These are phyloP conservation scores for Metarhizium humberi DNA, from an alignment of 2,329 filamentous ascomycete genomes.

Conservation along the genomic window DNA sequence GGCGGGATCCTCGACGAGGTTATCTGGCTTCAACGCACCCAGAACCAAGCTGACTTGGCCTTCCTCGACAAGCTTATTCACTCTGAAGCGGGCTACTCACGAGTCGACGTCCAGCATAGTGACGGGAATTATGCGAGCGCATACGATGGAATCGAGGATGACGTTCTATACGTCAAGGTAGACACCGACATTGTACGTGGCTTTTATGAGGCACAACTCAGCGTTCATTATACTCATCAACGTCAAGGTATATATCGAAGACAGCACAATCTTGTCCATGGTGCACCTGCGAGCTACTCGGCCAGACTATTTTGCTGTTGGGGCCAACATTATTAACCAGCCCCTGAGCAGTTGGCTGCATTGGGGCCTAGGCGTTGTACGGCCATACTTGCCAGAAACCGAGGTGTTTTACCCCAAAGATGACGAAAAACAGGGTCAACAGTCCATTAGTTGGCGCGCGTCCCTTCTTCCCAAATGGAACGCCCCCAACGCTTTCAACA, in stretches of 20 bases:
- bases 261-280: constrained; percentile 38
- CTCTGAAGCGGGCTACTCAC: constrained; percentile 27
- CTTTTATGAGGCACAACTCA: background rate
- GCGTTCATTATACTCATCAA: background rate
- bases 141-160: constrained; percentile 36
- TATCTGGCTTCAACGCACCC: constrained; percentile 33
- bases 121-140: constrained; percentile 24
- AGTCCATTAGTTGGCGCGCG: constrained; percentile 25
- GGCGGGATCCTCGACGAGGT: constrained; percentile 35
- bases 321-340: constrained; percentile 38
- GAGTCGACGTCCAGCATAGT: constrained; percentile 17
- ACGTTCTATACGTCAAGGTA: constrained; percentile 31
- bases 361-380: constrained; percentile 40
- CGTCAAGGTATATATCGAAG: constrained; percentile 19
- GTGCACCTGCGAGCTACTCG: constrained; percentile 37
- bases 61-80: constrained; percentile 28
- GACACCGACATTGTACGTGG: constrained; percentile 28
- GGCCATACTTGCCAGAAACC: constrained; percentile 42
- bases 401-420: background rate
- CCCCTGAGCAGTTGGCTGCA: constrained; percentile 45
- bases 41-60: constrained; percentile 11
- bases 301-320: constrained; percentile 40
- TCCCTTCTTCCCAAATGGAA: constrained; percentile 26
- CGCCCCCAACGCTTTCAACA: constrained; percentile 18
- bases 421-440: constrained; percentile 14